These are phyloP conservation scores for Aspergillus clavatus DNA, from an alignment of 2,329 filamentous ascomycete genomes.

Conservation along the genomic window DNA sequence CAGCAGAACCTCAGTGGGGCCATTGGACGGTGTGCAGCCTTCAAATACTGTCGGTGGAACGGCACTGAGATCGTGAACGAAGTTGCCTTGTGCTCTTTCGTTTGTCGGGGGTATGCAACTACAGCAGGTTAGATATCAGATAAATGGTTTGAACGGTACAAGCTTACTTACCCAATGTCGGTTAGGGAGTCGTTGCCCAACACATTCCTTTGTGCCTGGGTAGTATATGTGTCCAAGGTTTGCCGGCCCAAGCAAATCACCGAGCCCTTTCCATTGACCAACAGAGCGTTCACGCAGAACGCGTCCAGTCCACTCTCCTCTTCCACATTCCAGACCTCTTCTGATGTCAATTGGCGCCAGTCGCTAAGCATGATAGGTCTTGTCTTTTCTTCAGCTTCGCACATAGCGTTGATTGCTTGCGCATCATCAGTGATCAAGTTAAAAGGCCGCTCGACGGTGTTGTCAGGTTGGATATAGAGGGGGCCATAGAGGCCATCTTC, in stretches of 20 bases:
- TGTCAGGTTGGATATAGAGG: constrained; percentile 45
- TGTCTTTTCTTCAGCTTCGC: constrained; percentile 44
- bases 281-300: constrained; percentile 55
- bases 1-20: constrained; percentile 42
- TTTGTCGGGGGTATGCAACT: constrained; percentile 18
- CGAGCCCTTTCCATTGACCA: constrained; percentile 57
- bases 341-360: constrained; percentile 50
- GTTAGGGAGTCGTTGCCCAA: constrained; percentile 15
- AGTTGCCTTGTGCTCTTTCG: constrained; percentile 12
- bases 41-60: constrained; percentile 24
- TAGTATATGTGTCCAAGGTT: constrained; percentile 38
- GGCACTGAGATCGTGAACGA: constrained; percentile 17
- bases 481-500: constrained; percentile 57
- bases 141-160: too few relatives aligned
- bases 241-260: constrained; percentile 47
- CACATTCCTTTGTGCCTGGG: constrained; percentile 7
- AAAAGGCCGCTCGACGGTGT: constrained; percentile 44
- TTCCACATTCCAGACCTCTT: constrained; percentile 32
- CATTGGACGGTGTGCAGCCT: constrained; percentile 45
- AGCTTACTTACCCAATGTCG: constrained; percentile 15
- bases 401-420: constrained; percentile 40
- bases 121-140: background rate
- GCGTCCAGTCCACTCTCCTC: constrained; percentile 33
- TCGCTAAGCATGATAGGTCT: constrained; percentile 51
- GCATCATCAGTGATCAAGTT: constrained; percentile 41